Evolutionary conservation across 73 alveolate species (phyloP), one percentile per base, ranked within the genome.

Genomic region (Paramecium biaurelia): DNA sequence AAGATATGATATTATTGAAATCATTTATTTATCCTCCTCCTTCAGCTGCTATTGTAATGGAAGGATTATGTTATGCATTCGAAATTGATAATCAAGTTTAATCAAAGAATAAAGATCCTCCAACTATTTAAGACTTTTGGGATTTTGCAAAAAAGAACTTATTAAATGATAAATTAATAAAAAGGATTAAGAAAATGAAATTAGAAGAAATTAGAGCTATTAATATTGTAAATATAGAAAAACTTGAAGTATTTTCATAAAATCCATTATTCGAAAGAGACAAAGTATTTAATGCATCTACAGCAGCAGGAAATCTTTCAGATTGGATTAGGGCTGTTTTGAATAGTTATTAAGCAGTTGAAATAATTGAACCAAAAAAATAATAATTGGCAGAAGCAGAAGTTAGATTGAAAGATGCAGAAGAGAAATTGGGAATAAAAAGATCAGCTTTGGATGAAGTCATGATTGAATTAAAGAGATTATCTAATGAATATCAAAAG

Each of bases 311-410:
- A 21, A 96, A 95, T 37, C 96, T 97, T 4, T 95, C 98, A 2
- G 95, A 93, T 84, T 97, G 99, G 99, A 97, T 97, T 1, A 94
- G 98, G 92, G 99, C 99, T 28, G 97, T 97, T 47, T 86, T 90
- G 26, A 23, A 57, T 37, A 86, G 88, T 38, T 86, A 86, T 37
- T 53, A 86, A 42, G 93, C 93, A n/a, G 96, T 98, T 94, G 97
- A 97, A 93, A 97, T 96, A 70, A 98, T 99, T 57, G 98, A 96
- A 92, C 99, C 99, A n/a, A 98, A 98, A 95, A 96, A 97, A 93
- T 94, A 95, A 56, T 95, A 98, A 93, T 96, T 98, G 74, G 99
- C 97, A 42, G 99, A 97, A 58, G 99, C 99, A 42, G 95, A 98
- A 92, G 97, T 95, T 28, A 96, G 95, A 76, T 93, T 97, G 14